Evolutionary conservation across 805 yeast species (phyloP), one percentile per base, ranked within the genome.

Genomic region (Zygosaccharomyces pseudorouxii): DNA sequence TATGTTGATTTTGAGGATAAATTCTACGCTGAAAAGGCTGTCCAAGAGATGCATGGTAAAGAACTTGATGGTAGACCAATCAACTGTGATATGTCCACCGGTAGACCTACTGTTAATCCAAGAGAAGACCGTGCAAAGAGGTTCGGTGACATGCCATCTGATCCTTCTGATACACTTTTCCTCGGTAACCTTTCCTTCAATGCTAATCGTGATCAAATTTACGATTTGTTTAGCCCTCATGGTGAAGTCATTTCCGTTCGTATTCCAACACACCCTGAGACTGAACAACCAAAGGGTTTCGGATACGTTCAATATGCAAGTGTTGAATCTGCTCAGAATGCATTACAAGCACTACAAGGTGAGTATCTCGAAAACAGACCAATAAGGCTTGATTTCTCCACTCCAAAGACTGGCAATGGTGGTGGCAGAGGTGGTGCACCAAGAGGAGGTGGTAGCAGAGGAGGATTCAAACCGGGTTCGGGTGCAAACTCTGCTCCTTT

Each of bases 281-380:
- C 98, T 57, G 95, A 89, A 71, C 97, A 92, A 76, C 95, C 96
- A 71, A 93, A 93, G 81, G 99, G 99, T 60, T 93, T 93, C 75
- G 99, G 98, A 58, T 93, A 93, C 73, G 97, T 92, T 50, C 98
- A 93, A 75, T 92, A 80, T 68, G 76, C 86, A 40, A 77, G 84
- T 50, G 76, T 86, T 56, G 98, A 90, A 39, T 96, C 88, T 70
- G 97, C 99, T 60, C 80, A 84, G 71, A 79, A 82, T 53, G 98
- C 98, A 48, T 73, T 86, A 55, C 89, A 84, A 56, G 90, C 86
- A 49, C 71, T 89, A 72, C 86, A 88, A 70, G 98, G 98, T 68
- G 85, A 84, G 71, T 80, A 82, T 75, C 77, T 93, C 62, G 89
- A 82, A 55, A 96, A 95, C 60, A 84, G 99, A 76, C 81, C 97